phyloP scores from a whole-genome alignment of 768 basidiomycete genomes.

The Rhodocollybia butyracea region DNA sequence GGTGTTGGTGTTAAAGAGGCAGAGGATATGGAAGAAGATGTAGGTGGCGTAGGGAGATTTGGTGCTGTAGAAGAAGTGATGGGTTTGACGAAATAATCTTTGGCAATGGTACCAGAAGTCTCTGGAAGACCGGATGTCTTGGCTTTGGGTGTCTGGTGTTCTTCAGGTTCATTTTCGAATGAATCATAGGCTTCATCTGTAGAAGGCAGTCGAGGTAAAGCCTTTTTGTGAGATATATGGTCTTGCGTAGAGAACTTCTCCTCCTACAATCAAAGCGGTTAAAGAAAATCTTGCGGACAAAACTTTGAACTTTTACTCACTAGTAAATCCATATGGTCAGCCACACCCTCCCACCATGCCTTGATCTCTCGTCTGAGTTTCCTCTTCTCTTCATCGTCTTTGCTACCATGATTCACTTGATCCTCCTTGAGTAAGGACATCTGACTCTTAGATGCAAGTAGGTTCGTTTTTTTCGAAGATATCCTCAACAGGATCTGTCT shows the following conservation, averaged over 20 bases:
- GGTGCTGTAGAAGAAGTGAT: not conserved
- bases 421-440: no score
- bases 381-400: constrained; percentile 40
- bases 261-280: constrained; percentile 39
- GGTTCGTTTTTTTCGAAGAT: no score
- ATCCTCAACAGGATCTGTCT: constrained; percentile 45
- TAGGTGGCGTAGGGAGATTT: not conserved
- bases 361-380: constrained; percentile 57
- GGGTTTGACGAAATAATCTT: not conserved
- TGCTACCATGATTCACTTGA: constrained; percentile 9
- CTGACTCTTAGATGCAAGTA: no score
- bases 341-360: constrained; percentile 63
- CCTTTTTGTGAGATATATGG: constrained; percentile 38
- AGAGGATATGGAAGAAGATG: not conserved
- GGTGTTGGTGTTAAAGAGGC: not conserved
- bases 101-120: not conserved
- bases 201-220: constrained; percentile 59
- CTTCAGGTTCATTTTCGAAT: not conserved
- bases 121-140: not conserved
- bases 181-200: constrained; percentile 50
- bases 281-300: not conserved
- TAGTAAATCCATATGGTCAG: constrained; percentile 57
- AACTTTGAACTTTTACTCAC: constrained; percentile 31
- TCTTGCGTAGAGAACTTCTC: constrained; percentile 12
- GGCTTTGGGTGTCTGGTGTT: not conserved